Evolutionary conservation across 768 basidiomycete species (phyloP).

Genomic region (Neoboletus subvelutipes): DNA sequence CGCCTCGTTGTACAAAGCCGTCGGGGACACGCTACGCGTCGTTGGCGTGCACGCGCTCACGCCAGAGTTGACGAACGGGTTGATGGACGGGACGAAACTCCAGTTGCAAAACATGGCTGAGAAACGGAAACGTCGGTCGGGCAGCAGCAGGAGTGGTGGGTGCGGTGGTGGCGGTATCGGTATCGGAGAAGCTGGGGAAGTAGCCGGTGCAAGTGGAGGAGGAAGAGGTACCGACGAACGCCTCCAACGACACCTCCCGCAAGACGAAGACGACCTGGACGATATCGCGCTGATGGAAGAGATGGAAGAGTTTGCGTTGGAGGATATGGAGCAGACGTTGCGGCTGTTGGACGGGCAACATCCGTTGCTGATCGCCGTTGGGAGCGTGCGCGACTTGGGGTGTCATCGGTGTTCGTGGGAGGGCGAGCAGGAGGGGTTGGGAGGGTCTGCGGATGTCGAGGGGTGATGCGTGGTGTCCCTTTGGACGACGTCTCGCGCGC

Average conservation of each 20-base stretch:
- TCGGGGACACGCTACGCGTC: too few relatives aligned
- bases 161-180: too few relatives aligned
- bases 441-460: too few relatives aligned
- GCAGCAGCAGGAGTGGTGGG: too few relatives aligned
- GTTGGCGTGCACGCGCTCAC: too few relatives aligned
- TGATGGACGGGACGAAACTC: too few relatives aligned
- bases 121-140: too few relatives aligned
- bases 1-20: too few relatives aligned
- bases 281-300: conserved; percentile 72
- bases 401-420: conserved; percentile 48
- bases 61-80: conserved; percentile 48
- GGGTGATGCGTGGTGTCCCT: too few relatives aligned
- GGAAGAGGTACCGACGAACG: neutral
- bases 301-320: conserved; percentile 79
- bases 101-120: too few relatives aligned
- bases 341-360: conserved; percentile 55
- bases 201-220: neutral
- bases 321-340: conserved; percentile 74
- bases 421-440: conserved; percentile 28
- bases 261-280: conserved; percentile 50
- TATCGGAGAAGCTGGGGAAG: neutral
- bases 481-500: neutral
- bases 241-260: neutral
- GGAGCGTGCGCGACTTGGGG: conserved; percentile 71
- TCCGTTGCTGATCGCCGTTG: conserved; percentile 65